These are phyloP conservation scores for Linnemannia elongata DNA, from an alignment of 192 early-diverging fungal genomes.

Conservation along the genomic window DNA sequence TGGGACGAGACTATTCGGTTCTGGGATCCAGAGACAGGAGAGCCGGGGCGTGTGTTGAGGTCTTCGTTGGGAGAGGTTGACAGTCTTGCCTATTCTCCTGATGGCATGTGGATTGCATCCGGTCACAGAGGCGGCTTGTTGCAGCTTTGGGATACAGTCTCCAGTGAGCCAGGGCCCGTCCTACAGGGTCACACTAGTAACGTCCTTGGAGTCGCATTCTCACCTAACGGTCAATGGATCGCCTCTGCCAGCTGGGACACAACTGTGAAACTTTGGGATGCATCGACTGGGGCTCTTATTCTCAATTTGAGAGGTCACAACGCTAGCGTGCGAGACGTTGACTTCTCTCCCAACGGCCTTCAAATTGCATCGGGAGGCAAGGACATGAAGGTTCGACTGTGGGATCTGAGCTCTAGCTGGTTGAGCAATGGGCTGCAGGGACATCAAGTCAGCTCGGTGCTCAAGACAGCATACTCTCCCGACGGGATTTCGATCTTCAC, in stretches of 20 bases:
- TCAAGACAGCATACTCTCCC: neutral
- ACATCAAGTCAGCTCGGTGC: no score
- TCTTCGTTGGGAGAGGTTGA: neutral
- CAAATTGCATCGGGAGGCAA: neutral
- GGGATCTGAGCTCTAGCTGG: neutral
- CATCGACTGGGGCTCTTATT: neutral
- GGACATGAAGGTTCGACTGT: neutral
- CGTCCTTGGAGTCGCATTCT: neutral
- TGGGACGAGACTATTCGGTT: neutral
- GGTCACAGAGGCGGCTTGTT: neutral
- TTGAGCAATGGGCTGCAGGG: no score
- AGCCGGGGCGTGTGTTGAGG: neutral
- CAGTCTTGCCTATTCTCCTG: neutral
- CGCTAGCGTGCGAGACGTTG: no score
- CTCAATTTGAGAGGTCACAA: neutral
- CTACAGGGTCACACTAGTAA: neutral
- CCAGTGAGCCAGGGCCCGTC: neutral
- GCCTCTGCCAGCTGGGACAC: neutral
- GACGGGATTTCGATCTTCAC: neutral
- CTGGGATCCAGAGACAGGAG: neutral
- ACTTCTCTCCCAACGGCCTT: neutral
- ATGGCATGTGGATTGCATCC: neutral
- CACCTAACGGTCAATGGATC: conserved; percentile 2
- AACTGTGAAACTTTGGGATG: neutral
- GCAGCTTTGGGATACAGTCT: neutral